Conservation (phyloP, 1,139 yeast species). For the Yamadazyma mexicana region DNA sequence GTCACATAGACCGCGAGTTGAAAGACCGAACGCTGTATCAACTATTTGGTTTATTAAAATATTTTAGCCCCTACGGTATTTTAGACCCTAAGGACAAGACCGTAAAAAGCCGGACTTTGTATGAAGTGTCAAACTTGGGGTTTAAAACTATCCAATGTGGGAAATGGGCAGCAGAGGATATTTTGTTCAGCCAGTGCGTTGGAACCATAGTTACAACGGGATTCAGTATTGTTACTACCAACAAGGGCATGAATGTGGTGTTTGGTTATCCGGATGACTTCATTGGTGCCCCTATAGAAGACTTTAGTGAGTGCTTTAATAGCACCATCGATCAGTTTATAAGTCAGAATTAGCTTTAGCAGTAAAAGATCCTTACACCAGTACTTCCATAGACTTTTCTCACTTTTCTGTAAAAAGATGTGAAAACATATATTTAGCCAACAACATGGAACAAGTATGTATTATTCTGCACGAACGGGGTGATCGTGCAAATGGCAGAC, state of each 20-base stretch:
- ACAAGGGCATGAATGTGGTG: constrained; percentile 23
- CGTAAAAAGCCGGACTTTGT: constrained; percentile 15
- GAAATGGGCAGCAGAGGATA: constrained; percentile 20
- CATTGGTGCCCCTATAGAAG: constrained; percentile 1
- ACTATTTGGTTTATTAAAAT: constrained; percentile 21
- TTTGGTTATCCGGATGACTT: constrained; percentile 2
- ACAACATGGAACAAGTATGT: constrained; percentile 2
- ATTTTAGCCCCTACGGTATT: constrained; percentile 15
- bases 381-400: neutral
- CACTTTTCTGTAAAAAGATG: neutral
- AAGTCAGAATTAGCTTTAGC: no score
- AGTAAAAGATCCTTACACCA: neutral
- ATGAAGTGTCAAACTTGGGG: constrained; percentile 33
- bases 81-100: constrained; percentile 9
- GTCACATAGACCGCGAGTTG: constrained; percentile 12
- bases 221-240: constrained; percentile 20
- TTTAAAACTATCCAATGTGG: constrained; percentile 10
- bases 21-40: constrained; percentile 17
- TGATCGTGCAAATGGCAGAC: neutral
- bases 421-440: neutral
- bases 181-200: constrained; percentile 27
- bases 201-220: constrained; percentile 23
- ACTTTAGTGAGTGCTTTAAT: neutral
- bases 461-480: neutral
- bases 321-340: neutral